phyloP scores from a whole-genome alignment of 345 rosid species.

The Diplotaxis tenuifolia region DNA sequence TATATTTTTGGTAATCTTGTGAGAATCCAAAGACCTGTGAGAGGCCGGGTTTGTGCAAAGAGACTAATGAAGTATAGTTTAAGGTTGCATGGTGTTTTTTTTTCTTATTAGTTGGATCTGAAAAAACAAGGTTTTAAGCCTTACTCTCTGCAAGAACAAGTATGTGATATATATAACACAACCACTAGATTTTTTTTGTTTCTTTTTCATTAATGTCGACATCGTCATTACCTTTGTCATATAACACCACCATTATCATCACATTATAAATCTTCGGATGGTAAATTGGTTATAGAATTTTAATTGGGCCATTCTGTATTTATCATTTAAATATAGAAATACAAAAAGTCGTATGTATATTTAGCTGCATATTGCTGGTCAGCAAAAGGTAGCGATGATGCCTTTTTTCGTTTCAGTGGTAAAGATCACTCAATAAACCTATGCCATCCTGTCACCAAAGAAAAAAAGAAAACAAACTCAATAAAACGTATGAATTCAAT shows the following conservation, averaged over 20 bases:
- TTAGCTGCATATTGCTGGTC: not conserved
- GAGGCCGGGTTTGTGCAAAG: constrained; percentile 21
- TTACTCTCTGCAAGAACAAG: too few species aligned
- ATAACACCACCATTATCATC: constrained; percentile 20
- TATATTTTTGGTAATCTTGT: not conserved
- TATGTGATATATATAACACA: too few species aligned
- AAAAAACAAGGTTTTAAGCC: not conserved
- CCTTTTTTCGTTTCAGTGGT: not conserved
- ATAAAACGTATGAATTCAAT: not conserved
- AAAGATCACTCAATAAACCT: constrained; percentile 3
- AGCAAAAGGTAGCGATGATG: constrained; percentile 13
- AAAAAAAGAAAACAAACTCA: not conserved
- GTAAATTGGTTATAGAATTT: constrained; percentile 10
- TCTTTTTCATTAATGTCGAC: constrained; percentile 31
- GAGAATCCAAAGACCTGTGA: constrained; percentile 1
- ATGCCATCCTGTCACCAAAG: constrained; percentile 15
- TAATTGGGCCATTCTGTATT: constrained; percentile 24
- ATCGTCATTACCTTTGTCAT: constrained; percentile 29
- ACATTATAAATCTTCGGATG: constrained; percentile 13
- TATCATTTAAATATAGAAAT: constrained; percentile 1
- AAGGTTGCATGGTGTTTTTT: constrained; percentile 21
- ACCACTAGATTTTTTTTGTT: constrained; percentile 19
- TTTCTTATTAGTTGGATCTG: not conserved
- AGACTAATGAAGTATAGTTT: constrained; percentile 20
- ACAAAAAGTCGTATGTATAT: not conserved